Evolutionary conservation across 495 filamentous ascomycete species (phyloP).

Genomic region (Penicillium verhagenii): DNA sequence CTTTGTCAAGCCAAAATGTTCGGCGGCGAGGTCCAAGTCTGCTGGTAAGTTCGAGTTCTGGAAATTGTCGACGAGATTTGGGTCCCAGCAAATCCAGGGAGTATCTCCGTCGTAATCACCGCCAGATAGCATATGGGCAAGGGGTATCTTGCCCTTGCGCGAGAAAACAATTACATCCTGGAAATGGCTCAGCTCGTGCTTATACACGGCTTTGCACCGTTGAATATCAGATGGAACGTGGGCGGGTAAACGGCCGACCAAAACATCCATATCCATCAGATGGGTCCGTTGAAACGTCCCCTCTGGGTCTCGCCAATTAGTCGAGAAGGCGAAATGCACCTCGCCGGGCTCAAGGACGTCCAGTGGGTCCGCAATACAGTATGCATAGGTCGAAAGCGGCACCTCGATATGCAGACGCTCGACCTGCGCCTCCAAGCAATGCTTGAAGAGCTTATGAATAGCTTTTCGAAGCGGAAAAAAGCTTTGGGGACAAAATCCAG

Average conservation of each 20-base stretch:
- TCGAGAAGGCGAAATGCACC: conserved; percentile 78
- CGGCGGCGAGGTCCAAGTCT: conserved; percentile 34
- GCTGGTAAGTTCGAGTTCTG: conserved; percentile 63
- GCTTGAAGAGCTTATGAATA: conserved; percentile 52
- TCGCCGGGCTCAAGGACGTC: conserved; percentile 70
- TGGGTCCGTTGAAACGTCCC: conserved; percentile 60
- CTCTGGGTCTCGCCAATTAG: conserved; percentile 51
- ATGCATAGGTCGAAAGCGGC: conserved; percentile 71
- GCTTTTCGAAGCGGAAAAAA: conserved; percentile 59
- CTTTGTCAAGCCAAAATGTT: conserved; percentile 58
- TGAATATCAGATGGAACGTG: conserved; percentile 84
- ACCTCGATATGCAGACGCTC: conserved; percentile 70
- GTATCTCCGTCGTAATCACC: conserved; percentile 95
- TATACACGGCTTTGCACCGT: conserved; percentile 61
- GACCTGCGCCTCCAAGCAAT: conserved; percentile 54
- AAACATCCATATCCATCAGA: conserved; percentile 67
- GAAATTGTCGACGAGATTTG: conserved; percentile 70
- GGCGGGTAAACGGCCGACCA: conserved; percentile 84
- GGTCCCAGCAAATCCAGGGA: conserved; percentile 90
- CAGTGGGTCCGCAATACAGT: conserved; percentile 79
- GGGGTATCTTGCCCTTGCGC: conserved; percentile 61
- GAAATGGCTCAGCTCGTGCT: conserved; percentile 66
- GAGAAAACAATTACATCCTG: conserved; percentile 89
- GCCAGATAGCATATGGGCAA: conserved; percentile 82
- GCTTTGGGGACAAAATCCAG: conserved; percentile 62